These are phyloP conservation scores for Pichia sp. DNA, from an alignment of 1,139 yeast species.

Conservation along the genomic window DNA sequence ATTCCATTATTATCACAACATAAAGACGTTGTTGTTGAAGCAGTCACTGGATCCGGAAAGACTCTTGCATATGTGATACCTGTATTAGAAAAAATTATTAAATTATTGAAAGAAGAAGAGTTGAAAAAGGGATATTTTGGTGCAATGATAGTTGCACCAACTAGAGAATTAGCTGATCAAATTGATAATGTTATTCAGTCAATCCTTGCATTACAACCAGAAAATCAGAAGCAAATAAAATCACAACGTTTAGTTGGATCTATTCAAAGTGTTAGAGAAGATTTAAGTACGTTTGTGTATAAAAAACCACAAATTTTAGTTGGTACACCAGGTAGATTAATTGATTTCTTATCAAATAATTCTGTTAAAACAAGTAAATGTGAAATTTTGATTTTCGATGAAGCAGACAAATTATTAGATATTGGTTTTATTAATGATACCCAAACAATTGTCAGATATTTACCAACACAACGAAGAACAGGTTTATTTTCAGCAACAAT, in stretches of 20 bases:
- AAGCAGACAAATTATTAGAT: slow-evolving; percentile 86
- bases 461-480: slow-evolving; percentile 89
- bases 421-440: slow-evolving; percentile 68
- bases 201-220: slow-evolving; percentile 56
- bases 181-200: slow-evolving; percentile 60
- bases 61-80: slow-evolving; percentile 86
- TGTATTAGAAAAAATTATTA: slow-evolving; percentile 56
- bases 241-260: slow-evolving; percentile 84
- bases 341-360: slow-evolving; percentile 58
- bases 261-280: slow-evolving; percentile 63
- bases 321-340: slow-evolving; percentile 89
- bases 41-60: slow-evolving; percentile 96
- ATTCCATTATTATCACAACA: slow-evolving; percentile 82
- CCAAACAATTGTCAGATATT: slow-evolving; percentile 51
- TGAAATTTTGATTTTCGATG: slow-evolving; percentile 79
- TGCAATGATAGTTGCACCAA: slow-evolving; percentile 75
- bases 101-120: slow-evolving; percentile 22
- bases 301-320: slow-evolving; percentile 65
- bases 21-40: slow-evolving; percentile 93
- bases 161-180: slow-evolving; percentile 87
- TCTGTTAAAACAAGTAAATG: slow-evolving; percentile 50
- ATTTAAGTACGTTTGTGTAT: slow-evolving; percentile 50
- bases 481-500: slow-evolving; percentile 92
- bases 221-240: slow-evolving; percentile 33
- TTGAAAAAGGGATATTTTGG: slow-evolving; percentile 57